Evolutionary conservation across 176 grass and related monocot genomes (phyloP), one percentile per base, ranked within the genome.

Genomic region (Neostapfia colusana): DNA sequence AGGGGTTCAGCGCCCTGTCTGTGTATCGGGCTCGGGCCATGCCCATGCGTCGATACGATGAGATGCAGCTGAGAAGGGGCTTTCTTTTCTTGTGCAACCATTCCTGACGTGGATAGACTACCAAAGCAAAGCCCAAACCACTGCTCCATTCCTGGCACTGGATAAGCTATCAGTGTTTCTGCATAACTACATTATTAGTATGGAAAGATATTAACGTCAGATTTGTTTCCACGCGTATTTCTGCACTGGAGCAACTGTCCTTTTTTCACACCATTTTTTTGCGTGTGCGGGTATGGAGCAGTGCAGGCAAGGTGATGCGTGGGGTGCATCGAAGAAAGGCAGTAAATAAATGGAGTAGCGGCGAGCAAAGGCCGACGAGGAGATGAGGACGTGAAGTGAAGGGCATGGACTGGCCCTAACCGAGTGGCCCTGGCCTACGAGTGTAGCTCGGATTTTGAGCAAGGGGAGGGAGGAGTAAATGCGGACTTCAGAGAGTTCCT

Each of bases 361-460:
- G 35, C 83, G 50, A 64, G 75, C 65, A 65, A 31, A 25, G 57
- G 75, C 44, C 67, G 68, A 71, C 63, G 77, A 51, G 41, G 70
- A 69, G 63, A 49, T 8, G 61, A 62, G 13, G 84, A 69, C 70
- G 62, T n/a, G 41, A 66, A 43, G n/a, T n/a, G n/a, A n/a, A 75
- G 61, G 37, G 14, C 54, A 59, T 56, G 35, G 73, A 78, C 68
- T 25, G 18, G 28, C 43, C 31, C 77, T 31, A 31, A 31, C 31
- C 3, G 31, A 37, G 69, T 1, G 31, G 24, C 35, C 66, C 79
- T 79, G 41, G 7, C 50, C 62, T 51, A 18, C 0, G 66, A 63
- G 38, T 46, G 67, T 43, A 79, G 31, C 86, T 84, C 86, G 86
- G 76, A 88, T 84, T 88, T 69, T 84, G 86, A 84, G 81, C 46